phyloP scores from a whole-genome alignment of 768 basidiomycete genomes.

The Kwoniella dendrophila region DNA sequence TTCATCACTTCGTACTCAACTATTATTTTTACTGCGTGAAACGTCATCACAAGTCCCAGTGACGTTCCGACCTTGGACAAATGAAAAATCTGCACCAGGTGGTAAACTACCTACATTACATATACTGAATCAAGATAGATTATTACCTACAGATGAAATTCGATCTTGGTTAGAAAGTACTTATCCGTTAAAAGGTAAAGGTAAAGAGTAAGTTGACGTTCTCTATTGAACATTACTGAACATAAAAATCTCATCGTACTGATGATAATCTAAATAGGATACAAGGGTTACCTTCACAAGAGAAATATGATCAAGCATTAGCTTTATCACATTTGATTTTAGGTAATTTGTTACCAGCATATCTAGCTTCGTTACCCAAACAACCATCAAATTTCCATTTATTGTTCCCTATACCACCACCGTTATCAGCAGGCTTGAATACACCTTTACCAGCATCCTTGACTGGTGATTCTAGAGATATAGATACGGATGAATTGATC shows the following conservation, averaged over 20 bases:
- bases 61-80: constrained; percentile 36
- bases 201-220: constrained; percentile 32
- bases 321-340: constrained; percentile 42
- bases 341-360: constrained; percentile 32
- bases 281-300: constrained; percentile 42
- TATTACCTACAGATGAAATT: constrained; percentile 37
- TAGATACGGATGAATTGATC: constrained; percentile 26
- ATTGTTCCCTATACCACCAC: constrained; percentile 35
- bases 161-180: constrained; percentile 42
- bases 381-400: constrained; percentile 21
- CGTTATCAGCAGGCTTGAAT: constrained; percentile 37
- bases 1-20: constrained; percentile 38
- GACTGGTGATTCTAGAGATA: constrained; percentile 38
- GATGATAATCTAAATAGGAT: constrained; percentile 19
- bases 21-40: constrained; percentile 41
- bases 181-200: constrained; percentile 39
- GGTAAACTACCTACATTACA: constrained; percentile 40
- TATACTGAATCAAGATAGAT: constrained; percentile 26
- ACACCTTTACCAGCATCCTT: constrained; percentile 44
- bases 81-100: constrained; percentile 33
- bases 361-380: constrained; percentile 32
- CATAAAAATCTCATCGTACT: not conserved
- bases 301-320: constrained; percentile 39
- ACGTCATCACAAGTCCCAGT: constrained; percentile 24
- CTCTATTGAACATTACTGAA: not conserved